Conservation (phyloP, 2,329 filamentous ascomycete genomes). For the Tolypocladium ovalisporum region DNA sequence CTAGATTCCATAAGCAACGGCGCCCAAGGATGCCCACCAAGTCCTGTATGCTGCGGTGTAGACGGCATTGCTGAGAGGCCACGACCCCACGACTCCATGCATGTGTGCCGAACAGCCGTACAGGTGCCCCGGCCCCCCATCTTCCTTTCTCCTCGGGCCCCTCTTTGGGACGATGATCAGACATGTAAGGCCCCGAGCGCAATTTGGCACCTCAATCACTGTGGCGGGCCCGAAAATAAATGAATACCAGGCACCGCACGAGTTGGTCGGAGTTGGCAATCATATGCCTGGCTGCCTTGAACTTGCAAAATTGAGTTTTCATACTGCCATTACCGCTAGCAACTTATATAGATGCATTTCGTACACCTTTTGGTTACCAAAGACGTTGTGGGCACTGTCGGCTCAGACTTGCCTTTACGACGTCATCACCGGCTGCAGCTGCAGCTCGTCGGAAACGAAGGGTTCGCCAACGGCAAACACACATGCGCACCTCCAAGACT, state of each 20-base stretch:
- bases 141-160: not conserved
- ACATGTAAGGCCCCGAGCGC: not conserved
- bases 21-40: too few relatives aligned
- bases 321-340: not conserved
- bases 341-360: not conserved
- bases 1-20: too few relatives aligned
- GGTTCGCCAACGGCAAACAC: slow-evolving; percentile 40
- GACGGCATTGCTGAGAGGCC: too few relatives aligned
- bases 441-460: slow-evolving; percentile 13
- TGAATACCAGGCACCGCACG: not conserved
- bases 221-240: not conserved
- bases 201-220: not conserved
- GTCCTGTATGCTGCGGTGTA: not conserved
- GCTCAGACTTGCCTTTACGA: slow-evolving; percentile 59
- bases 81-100: not conserved
- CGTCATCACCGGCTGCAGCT: slow-evolving; percentile 31
- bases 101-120: not conserved
- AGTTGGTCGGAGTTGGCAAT: not conserved
- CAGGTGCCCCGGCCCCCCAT: not conserved
- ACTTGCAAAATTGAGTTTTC: not conserved
- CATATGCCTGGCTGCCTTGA: too few relatives aligned
- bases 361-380: not conserved
- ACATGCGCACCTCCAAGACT: slow-evolving; percentile 18
- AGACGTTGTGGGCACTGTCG: slow-evolving; percentile 7
- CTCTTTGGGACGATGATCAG: not conserved